Conservation (phyloP, 2,329 filamentous ascomycete genomes). For the Cladorrhinum sp. region DNA sequence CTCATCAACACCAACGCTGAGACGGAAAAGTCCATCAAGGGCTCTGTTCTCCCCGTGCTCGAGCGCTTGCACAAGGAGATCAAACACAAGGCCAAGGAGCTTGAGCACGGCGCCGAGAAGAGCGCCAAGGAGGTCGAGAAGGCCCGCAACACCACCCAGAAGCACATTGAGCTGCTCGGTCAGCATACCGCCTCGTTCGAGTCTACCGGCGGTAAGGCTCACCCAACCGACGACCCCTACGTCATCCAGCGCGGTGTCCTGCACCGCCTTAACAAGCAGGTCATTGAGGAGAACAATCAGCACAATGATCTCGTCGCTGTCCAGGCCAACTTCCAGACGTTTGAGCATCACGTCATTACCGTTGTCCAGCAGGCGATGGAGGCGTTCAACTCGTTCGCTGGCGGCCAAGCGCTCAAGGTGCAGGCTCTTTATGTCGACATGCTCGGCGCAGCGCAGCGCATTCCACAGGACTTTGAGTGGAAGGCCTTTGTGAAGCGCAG, state of each 20-base stretch:
- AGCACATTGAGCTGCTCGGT: constrained; percentile 91
- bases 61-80: constrained; percentile 92
- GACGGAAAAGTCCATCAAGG: constrained; percentile 87
- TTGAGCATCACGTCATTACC: constrained; percentile 81
- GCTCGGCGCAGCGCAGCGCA: constrained; percentile 68
- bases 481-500: constrained; percentile 74
- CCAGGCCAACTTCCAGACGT: constrained; percentile 84
- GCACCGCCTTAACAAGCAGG: constrained; percentile 83
- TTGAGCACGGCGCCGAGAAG: constrained; percentile 76
- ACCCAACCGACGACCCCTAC: constrained; percentile 79
- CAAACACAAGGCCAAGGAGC: constrained; percentile 92
- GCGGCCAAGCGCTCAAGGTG: constrained; percentile 76
- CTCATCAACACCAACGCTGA: constrained; percentile 86
- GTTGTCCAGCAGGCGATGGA: constrained; percentile 79
- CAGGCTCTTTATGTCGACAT: constrained; percentile 82
- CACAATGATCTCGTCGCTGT: constrained; percentile 85
- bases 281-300: constrained; percentile 94
- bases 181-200: constrained; percentile 80
- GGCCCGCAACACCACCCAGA: constrained; percentile 79
- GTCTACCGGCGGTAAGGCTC: constrained; percentile 67
- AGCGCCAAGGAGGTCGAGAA: constrained; percentile 89
- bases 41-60: constrained; percentile 79
- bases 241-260: constrained; percentile 77
- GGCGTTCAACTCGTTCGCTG: constrained; percentile 77
- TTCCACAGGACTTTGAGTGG: constrained; percentile 90